Conservation (phyloP, 495 filamentous ascomycete genomes). For the Hypoxylon crocopeplum region DNA sequence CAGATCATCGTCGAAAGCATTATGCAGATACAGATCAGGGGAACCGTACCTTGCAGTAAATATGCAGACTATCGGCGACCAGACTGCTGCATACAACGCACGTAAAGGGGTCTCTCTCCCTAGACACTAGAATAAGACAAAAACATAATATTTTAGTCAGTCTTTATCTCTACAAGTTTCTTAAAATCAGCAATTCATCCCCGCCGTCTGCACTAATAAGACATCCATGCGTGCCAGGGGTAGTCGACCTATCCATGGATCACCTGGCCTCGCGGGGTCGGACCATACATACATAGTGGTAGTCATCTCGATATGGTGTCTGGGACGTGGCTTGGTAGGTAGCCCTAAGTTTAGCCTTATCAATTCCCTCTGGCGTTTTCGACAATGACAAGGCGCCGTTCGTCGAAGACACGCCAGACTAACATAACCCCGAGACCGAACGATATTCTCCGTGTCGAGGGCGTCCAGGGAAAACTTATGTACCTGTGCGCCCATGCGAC, state of each 20-base stretch:
- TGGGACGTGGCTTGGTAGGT: conserved; percentile 1
- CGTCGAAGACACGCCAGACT: conserved; percentile 8
- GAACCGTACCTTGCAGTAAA: conserved; percentile 1
- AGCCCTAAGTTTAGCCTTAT: conserved; percentile 23
- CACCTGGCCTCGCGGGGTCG: conserved; percentile 23
- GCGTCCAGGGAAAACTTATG: too few relatives aligned
- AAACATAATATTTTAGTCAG: too few relatives aligned
- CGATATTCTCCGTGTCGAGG: conserved; percentile 34
- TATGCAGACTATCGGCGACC: not conserved
- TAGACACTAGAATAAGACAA: too few relatives aligned
- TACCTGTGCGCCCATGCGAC: conserved; percentile 26
- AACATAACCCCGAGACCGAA: conserved; percentile 24
- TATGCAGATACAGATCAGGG: conserved; percentile 25
- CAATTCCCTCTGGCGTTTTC: conserved; percentile 7
- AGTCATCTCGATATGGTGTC: conserved; percentile 23
- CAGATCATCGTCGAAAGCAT: conserved; percentile 18
- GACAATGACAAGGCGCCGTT: conserved; percentile 5
- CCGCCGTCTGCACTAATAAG: too few relatives aligned
- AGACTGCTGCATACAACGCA: too few relatives aligned
- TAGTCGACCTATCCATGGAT: conserved; percentile 2
- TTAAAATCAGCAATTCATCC: too few relatives aligned
- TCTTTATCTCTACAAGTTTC: too few relatives aligned
- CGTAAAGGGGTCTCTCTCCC: too few relatives aligned
- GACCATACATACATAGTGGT: conserved; percentile 2
- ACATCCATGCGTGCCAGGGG: not conserved